Evolutionary conservation across 1,284 basidiomycete species (phyloP), one percentile per base, ranked within the genome.

Genomic region (Papiliotrema flavescens): DNA sequence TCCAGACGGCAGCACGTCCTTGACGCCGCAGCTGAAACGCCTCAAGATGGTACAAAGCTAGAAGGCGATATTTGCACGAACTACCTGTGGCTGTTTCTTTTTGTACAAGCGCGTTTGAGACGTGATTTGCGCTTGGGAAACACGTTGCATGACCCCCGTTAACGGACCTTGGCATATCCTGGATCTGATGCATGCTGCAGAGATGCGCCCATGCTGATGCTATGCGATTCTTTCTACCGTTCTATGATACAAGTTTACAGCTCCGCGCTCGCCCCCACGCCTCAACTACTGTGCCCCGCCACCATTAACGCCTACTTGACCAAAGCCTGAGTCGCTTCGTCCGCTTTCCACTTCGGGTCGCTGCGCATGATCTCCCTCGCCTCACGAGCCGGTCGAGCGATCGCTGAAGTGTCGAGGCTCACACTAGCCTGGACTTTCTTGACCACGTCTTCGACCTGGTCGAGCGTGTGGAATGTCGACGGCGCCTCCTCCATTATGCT

Each of bases 361-460:
- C 70, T 75, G 65, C 80, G 86, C 48, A 97, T 73, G 41, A 88
- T 61, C 49, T 96, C 92, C 62, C 85, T 81, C 3, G 90, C 85
- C 67, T 96, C 91, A 47, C 93, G 80, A 13, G 90, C 89, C 0
- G 90, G 90, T 46, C 91, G 80, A 17, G 88, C 82, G 47, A 94
- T 84, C n/a, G 81, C 80, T 2, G 88, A 84, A 41, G 83, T 83
- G 54, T 92, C 89, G 55, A 81, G 85, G 1, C 80, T 82, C 3
- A 84, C 82, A 66, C 84, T 86, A 62, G 87, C 85, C 55, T 85
- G 77, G 1, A 89, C 80, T 70, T 91, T 90, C 66, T 86, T 82
- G 3, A 86, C 83, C 15, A 92, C 82, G 42, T 79, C 82, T n/a
- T 81, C 79, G 43, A 88, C 74, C 8, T 61, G 54, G 2, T 80